Evolutionary conservation across 257 asterid genomes (phyloP).

Genomic region (Nicotiana noctiflora): DNA sequence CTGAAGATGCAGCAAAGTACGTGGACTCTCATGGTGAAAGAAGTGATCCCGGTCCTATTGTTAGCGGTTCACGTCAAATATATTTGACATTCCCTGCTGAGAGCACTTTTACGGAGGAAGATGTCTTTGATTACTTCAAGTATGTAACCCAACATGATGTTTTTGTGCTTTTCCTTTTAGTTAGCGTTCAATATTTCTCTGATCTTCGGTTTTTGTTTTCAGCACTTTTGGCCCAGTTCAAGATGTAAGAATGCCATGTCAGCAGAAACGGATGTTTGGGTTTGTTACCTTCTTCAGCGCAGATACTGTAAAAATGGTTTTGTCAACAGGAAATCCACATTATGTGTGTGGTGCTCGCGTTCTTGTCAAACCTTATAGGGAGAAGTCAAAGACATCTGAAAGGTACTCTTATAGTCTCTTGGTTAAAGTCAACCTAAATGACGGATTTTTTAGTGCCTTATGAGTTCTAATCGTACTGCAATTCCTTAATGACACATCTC

Average conservation of each 20-base stretch:
- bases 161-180: neutral
- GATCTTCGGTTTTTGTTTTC: constrained; percentile 11
- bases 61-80: constrained; percentile 64
- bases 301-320: constrained; percentile 58
- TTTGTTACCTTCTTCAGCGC: constrained; percentile 66
- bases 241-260: constrained; percentile 92
- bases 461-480: neutral
- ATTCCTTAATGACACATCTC: neutral
- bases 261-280: constrained; percentile 86
- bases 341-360: constrained; percentile 83
- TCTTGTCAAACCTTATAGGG: constrained; percentile 87
- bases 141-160: constrained; percentile 11
- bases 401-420: constrained; percentile 30
- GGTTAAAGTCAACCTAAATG: neutral
- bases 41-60: constrained; percentile 71
- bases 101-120: constrained; percentile 75
- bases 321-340: constrained; percentile 83
- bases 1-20: constrained; percentile 65
- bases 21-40: constrained; percentile 46
- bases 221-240: constrained; percentile 81
- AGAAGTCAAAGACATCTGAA: constrained; percentile 58
- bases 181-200: neutral
- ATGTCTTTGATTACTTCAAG: constrained; percentile 71
- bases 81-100: constrained; percentile 84
- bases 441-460: neutral